These are phyloP conservation scores for Sarocladiaceae sp. DNA, from an alignment of 2,329 filamentous ascomycete genomes.

Conservation along the genomic window DNA sequence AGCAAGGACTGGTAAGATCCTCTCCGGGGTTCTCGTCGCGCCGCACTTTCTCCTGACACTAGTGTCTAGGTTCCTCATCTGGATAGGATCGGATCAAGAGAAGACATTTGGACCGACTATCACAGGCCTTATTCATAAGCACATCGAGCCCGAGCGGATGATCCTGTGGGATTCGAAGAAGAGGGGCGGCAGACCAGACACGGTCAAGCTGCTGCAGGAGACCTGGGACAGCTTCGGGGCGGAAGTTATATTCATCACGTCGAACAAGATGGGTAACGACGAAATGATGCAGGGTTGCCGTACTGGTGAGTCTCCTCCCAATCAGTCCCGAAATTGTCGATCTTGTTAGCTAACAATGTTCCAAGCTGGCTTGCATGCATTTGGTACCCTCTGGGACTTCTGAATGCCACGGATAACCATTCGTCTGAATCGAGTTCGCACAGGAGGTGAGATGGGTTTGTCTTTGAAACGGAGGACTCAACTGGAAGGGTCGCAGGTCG, in stretches of 20 bases:
- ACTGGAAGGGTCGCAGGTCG: no score
- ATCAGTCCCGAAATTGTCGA: not conserved
- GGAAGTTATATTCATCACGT: slow-evolving; percentile 37
- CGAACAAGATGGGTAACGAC: slow-evolving; percentile 33
- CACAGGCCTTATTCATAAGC: slow-evolving; percentile 27
- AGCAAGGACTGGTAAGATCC: slow-evolving; percentile 4
- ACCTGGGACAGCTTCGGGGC: slow-evolving; percentile 32
- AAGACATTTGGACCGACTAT: slow-evolving; percentile 34
- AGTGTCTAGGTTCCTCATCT: slow-evolving; percentile 31
- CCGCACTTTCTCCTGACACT: slow-evolving; percentile 2
- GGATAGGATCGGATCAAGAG: slow-evolving; percentile 36
- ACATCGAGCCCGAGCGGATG: slow-evolving; percentile 34
- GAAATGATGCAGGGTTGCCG: slow-evolving; percentile 36
- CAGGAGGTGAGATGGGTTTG: no score
- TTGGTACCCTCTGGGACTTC: slow-evolving; percentile 34
- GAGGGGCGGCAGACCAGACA: slow-evolving; percentile 31
- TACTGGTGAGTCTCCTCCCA: slow-evolving; percentile 21
- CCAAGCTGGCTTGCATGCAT: slow-evolving; percentile 31
- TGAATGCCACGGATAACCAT: no score
- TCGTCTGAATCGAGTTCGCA: no score
- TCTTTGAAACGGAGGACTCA: no score
- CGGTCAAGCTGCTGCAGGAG: slow-evolving; percentile 30
- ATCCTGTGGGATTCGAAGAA: slow-evolving; percentile 36
- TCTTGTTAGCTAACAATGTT: not conserved
- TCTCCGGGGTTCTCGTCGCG: not conserved